These are phyloP conservation scores for Ophiostoma pallidulum DNA, from an alignment of 2,329 filamentous ascomycete species.

Conservation along the genomic window DNA sequence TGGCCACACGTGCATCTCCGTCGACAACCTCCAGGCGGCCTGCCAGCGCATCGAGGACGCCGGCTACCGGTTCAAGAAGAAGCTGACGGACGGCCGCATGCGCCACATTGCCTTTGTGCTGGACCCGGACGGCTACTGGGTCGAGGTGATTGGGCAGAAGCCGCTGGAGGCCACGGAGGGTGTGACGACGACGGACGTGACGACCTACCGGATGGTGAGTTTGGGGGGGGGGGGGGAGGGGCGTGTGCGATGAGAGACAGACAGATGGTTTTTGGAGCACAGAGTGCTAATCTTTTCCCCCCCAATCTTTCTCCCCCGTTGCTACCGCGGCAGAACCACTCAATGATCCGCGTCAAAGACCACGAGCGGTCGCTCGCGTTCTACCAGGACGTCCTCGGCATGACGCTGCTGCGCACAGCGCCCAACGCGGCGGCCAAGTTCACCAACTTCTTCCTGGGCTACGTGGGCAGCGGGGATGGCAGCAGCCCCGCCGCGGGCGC, in stretches of 20 bases:
- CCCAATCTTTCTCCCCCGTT: not conserved
- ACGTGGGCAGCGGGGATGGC: too few relatives aligned
- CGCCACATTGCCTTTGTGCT: conserved; percentile 80
- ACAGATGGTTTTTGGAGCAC: too few relatives aligned
- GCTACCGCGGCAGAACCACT: conserved; percentile 55
- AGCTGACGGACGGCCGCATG: conserved; percentile 80
- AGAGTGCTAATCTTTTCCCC: too few relatives aligned
- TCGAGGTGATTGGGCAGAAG: conserved; percentile 71
- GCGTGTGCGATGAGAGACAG: too few relatives aligned
- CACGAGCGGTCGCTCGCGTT: conserved; percentile 64
- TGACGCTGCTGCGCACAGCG: conserved; percentile 65
- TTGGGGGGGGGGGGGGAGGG: not conserved
- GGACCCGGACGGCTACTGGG: conserved; percentile 82
- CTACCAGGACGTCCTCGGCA: conserved; percentile 81
- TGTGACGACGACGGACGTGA: conserved; percentile 60
- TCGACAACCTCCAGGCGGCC: conserved; percentile 78
- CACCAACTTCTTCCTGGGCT: conserved; percentile 89
- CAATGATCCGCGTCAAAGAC: conserved; percentile 91
- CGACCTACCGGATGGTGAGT: conserved; percentile 61
- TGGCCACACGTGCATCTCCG: conserved; percentile 76
- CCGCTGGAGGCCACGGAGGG: conserved; percentile 61
- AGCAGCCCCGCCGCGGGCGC: conserved; percentile 43
- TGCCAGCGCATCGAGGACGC: conserved; percentile 84
- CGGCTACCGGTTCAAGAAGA: conserved; percentile 93
- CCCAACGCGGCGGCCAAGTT: conserved; percentile 66